A percentile compares a stretch with the other conserved stretches of the same genome.
These are phyloP conservation scores for Podospora pseudopauciseta DNA, from an alignment of 495 filamentous ascomycete species.

Conservation along the genomic window DNA sequence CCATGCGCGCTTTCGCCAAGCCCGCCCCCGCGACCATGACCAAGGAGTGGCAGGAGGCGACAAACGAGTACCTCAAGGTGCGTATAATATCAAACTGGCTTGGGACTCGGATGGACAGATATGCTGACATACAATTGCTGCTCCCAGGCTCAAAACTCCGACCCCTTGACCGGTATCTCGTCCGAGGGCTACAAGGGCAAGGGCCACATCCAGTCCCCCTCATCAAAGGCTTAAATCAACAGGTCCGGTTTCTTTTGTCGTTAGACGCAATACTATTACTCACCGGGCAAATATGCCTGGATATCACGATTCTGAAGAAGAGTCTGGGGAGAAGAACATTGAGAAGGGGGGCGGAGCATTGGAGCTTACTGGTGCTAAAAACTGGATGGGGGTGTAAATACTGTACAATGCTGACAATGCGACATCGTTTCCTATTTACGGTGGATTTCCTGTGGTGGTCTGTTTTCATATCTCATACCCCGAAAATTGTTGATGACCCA, in stretches of 20 bases:
- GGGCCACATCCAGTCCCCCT: conserved; percentile 74
- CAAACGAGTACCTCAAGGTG: conserved; percentile 89
- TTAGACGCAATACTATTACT: conserved; percentile 28
- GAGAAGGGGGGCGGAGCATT: conserved; percentile 14
- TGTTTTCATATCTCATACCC: not conserved
- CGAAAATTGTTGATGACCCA: not conserved
- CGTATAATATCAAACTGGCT: conserved; percentile 10
- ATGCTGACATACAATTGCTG: not conserved
- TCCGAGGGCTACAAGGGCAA: conserved; percentile 75
- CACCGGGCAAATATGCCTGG: conserved; percentile 13
- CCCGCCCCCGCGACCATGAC: conserved; percentile 79
- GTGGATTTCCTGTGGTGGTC: not conserved
- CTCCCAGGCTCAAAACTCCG: conserved; percentile 70
- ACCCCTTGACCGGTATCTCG: conserved; percentile 85
- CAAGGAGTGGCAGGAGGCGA: conserved; percentile 89
- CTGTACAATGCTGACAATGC: conserved; percentile 40
- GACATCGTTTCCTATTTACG: conserved; percentile 26
- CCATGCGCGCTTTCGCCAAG: conserved; percentile 61
- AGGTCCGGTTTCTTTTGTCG: conserved; percentile 37
- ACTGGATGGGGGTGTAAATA: conserved; percentile 36
- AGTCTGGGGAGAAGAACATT: not conserved
- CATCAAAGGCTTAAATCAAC: conserved; percentile 37
- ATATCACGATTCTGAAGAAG: conserved; percentile 20
- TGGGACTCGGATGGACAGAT: conserved; percentile 19
- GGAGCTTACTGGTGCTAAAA: conserved; percentile 12